A percentile compares a stretch with the other conserved stretches of the same genome.
phyloP scores from a whole-genome alignment of 345 rosid genomes.

The Euphorbia peplus region DNA sequence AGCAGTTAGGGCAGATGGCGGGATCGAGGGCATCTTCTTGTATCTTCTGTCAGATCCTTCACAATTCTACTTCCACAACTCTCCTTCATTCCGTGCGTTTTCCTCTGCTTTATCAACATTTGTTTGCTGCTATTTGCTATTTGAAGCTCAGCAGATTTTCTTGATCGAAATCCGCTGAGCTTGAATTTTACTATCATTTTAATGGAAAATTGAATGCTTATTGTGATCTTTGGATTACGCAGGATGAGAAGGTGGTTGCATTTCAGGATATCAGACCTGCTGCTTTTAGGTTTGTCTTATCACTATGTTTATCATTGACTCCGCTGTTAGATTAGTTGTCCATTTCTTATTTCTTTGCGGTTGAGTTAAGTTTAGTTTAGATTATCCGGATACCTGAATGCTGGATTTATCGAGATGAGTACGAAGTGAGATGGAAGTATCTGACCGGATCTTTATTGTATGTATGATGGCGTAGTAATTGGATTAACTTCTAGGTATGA shows the following conservation, averaged over 20 bases:
- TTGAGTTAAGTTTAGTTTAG: no score
- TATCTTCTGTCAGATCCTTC: slow-evolving; percentile 69
- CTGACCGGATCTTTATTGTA: not conserved
- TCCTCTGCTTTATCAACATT: slow-evolving; percentile 6
- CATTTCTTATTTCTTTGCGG: no score
- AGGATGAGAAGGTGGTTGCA: slow-evolving; percentile 83
- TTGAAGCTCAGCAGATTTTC: not conserved
- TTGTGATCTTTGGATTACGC: slow-evolving; percentile 19
- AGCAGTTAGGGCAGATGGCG: slow-evolving; percentile 42
- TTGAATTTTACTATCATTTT: no score
- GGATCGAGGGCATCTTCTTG: slow-evolving; percentile 43
- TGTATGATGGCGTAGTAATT: not conserved
- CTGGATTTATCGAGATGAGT: no score
- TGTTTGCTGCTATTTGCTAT: slow-evolving; percentile 3
- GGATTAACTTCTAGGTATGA: not conserved
- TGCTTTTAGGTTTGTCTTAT: slow-evolving; percentile 56
- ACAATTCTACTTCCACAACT: slow-evolving; percentile 43
- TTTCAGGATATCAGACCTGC: slow-evolving; percentile 83
- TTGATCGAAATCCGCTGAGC: not conserved
- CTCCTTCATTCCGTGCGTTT: slow-evolving; percentile 61
- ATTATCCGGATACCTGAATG: no score
- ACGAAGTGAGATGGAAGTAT: not conserved
- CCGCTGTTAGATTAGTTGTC: not conserved
- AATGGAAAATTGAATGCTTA: no score
- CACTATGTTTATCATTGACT: not conserved